A percentile compares a stretch with the other conserved stretches of the same genome.
Conservation (phyloP, 306 rosid species). For the Glycine tomentella region DNA sequence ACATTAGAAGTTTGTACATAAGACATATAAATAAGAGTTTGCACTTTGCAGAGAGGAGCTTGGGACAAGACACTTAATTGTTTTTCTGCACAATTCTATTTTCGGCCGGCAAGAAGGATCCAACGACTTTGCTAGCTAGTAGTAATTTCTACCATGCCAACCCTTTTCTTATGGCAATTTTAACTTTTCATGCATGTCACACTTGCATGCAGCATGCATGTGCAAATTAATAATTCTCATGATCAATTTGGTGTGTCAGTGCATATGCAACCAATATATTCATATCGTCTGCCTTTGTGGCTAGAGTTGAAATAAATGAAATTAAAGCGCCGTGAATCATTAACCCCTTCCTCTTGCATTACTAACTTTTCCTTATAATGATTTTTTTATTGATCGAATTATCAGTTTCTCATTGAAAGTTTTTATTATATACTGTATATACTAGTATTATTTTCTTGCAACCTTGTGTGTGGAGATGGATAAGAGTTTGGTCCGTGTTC, state of each 20-base stretch:
- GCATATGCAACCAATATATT: neutral
- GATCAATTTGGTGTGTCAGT: constrained; percentile 12
- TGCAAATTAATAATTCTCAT: constrained; percentile 5
- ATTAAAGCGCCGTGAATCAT: neutral
- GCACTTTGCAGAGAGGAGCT: neutral
- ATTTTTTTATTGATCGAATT: neutral
- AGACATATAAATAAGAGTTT: neutral
- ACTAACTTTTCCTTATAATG: neutral
- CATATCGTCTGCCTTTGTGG: neutral
- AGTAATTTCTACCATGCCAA: neutral
- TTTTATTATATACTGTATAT: too few relatives aligned
- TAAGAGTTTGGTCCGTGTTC: too few relatives aligned
- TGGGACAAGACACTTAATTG: neutral
- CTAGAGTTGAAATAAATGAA: constrained; percentile 1
- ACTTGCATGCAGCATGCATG: constrained; percentile 1
- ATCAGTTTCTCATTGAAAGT: neutral
- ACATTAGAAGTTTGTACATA: neutral
- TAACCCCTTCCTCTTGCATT: neutral
- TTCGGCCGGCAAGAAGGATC: neutral
- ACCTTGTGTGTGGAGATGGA: too few relatives aligned
- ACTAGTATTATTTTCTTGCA: too few relatives aligned
- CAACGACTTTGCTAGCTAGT: neutral
- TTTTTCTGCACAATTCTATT: neutral
- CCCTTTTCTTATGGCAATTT: neutral
- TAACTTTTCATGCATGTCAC: neutral